phyloP scores from a whole-genome alignment of 805 yeast species.

The Ogataea ganodermae region DNA sequence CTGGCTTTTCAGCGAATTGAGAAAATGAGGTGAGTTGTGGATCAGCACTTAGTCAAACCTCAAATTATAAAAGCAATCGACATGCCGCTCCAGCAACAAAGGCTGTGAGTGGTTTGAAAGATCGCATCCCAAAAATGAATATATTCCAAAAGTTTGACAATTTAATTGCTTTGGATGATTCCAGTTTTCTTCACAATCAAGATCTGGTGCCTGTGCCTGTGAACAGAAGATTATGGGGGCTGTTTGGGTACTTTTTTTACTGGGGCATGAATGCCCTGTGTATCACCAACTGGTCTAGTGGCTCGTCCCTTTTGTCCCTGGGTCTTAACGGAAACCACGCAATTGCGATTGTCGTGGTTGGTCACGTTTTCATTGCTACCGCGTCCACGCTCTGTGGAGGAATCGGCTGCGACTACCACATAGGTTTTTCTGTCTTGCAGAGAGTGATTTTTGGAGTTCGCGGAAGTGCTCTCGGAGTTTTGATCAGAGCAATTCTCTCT shows the following conservation, averaged over 20 bases:
- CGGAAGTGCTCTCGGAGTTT: constrained; percentile 46
- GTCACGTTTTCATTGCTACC: constrained; percentile 45
- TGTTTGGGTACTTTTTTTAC: constrained; percentile 17
- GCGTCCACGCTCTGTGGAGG: constrained; percentile 48
- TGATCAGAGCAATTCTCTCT: constrained; percentile 45
- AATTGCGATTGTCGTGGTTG: constrained; percentile 47
- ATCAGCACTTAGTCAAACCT: too few relatives aligned
- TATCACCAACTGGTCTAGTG: constrained; percentile 35
- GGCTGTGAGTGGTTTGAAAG: too few relatives aligned
- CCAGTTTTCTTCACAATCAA: constrained; percentile 7
- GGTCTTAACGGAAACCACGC: constrained; percentile 49
- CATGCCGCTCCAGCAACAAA: too few relatives aligned
- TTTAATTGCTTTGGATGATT: constrained; percentile 5
- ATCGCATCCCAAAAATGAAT: not conserved
- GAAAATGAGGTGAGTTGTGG: too few relatives aligned
- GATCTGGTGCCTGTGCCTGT: constrained; percentile 43
- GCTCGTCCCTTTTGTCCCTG: constrained; percentile 43
- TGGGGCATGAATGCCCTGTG: constrained; percentile 37
- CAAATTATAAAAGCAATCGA: too few relatives aligned
- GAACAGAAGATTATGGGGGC: constrained; percentile 41
- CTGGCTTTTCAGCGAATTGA: too few relatives aligned
- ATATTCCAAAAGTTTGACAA: not conserved
- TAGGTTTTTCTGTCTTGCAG: constrained; percentile 49
- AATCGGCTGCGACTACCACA: constrained; percentile 52
- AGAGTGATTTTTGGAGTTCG: constrained; percentile 49